Base-by-base conservation (phyloP, 768 basidiomycete genomes). In the Boletellus emodensis region DNA sequence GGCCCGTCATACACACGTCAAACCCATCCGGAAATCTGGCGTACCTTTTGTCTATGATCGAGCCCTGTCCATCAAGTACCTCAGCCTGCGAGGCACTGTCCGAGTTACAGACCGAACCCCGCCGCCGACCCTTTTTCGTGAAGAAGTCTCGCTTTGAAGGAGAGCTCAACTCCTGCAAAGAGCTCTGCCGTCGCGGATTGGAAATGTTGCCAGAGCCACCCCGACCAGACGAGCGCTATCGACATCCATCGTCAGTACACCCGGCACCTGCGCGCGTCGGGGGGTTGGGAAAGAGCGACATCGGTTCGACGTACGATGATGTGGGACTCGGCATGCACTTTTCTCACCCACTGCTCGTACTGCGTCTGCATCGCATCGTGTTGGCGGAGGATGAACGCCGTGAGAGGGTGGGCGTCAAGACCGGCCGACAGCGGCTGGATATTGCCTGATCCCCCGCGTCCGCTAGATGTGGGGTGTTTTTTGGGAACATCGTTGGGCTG, bases 151-250 rank as follows among this genome's bases (percentile, higher is more conserved):
- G 43, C 26, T 49, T 63, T 0, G 52, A n/a, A 2, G 30, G 0
- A 6, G 33, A 11, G 7, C 17, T 24, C n/a, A 18, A 12, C 1
- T 48, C 55, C 3, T 54, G 60, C 1, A 57, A 55, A 12, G 30
- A 40, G 9, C 44, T 51, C 11, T 54, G 55, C 11, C 45, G 52
- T 30, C 37, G 54, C 17, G 18, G 9, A 24, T 52, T 40, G 4
- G 48, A 55, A 46, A 65, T 65, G n/a, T 65, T 65, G 13, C 64
- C 64, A 2, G 54, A 55, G 3, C 64, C 64, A 3, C 64, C 64
- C 11, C 64, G 57, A 13, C 64, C 64, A 1, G 57, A 66, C 26
- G 64, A 65, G 18, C 40, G 58, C 64, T 65, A 30, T 15, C 11
- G 38, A 17, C 9, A 40, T 11, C 30, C 30, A 10, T 30, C 30